phyloP scores from a whole-genome alignment of 768 basidiomycete genomes.

The Arthromyces matolae region DNA sequence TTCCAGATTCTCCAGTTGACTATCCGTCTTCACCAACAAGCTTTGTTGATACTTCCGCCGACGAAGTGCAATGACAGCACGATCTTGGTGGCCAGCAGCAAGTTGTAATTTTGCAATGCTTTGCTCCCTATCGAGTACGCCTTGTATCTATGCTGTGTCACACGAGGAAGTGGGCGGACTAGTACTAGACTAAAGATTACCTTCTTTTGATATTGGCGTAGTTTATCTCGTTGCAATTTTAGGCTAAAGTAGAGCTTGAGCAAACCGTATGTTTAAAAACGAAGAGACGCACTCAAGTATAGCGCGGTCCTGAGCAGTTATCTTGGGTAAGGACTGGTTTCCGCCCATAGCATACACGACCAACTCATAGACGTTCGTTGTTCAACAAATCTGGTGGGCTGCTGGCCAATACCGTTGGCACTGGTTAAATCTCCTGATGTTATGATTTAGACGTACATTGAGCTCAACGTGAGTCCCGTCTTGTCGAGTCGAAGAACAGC shows the following conservation, averaged over 20 bases:
- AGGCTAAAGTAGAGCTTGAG: constrained; percentile 48
- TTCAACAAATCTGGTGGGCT: too few species aligned
- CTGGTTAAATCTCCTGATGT: too few species aligned
- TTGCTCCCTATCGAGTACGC: constrained; percentile 80
- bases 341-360: constrained; percentile 49
- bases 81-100: constrained; percentile 75
- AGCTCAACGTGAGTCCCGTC: too few species aligned
- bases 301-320: constrained; percentile 91
- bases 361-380: constrained; percentile 1
- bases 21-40: constrained; percentile 83
- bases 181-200: constrained; percentile 39
- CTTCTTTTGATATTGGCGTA: constrained; percentile 94
- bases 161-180: background rate
- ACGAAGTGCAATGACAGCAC: constrained; percentile 84
- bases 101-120: constrained; percentile 86
- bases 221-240: constrained; percentile 93
- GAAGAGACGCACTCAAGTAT: constrained; percentile 79
- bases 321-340: constrained; percentile 76
- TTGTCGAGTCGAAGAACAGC: too few species aligned
- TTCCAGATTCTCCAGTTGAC: constrained; percentile 84
- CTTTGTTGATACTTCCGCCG: constrained; percentile 92
- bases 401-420: too few species aligned
- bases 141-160: constrained; percentile 68
- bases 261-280: constrained; percentile 12
- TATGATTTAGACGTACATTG: too few species aligned